phyloP scores from a whole-genome alignment of 305 asterid genomes.

The Fraxinus paxiana region DNA sequence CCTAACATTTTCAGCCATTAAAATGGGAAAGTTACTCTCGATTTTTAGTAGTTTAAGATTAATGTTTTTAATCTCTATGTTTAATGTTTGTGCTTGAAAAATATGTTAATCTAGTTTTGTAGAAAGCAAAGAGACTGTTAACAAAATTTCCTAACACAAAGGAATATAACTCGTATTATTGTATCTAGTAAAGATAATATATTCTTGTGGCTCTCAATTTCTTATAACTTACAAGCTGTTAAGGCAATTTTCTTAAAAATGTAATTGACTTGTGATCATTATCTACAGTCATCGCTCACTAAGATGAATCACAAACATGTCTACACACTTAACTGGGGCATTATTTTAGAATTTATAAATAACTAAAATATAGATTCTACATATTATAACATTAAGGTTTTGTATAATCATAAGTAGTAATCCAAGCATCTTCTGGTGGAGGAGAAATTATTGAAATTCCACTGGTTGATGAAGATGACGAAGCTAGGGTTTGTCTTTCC shows the following conservation, averaged over 20 bases:
- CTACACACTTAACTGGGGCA: not conserved
- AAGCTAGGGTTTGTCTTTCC: constrained; percentile 77
- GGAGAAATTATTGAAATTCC: constrained; percentile 33
- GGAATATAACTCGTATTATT: not conserved
- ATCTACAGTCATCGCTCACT: not conserved
- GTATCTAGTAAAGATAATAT: not conserved
- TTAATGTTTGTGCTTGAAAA: too few relatives aligned
- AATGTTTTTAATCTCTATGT: too few relatives aligned
- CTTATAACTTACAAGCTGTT: not conserved
- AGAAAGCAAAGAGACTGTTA: too few relatives aligned
- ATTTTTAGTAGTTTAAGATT: too few relatives aligned
- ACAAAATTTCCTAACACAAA: too few relatives aligned
- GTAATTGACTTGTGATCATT: not conserved
- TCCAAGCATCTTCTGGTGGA: constrained; percentile 81
- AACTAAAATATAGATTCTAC: not conserved
- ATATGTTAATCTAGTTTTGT: too few relatives aligned
- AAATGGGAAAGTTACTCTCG: too few relatives aligned
- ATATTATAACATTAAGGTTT: constrained; percentile 8
- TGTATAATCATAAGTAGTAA: constrained; percentile 16
- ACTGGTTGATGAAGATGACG: constrained; percentile 39
- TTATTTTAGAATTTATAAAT: not conserved
- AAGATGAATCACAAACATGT: not conserved
- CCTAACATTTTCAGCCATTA: too few relatives aligned
- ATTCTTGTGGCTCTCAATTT: not conserved
- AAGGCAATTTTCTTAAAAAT: not conserved